Base-by-base conservation (phyloP, 2,329 filamentous ascomycete genomes). In the Pestalotiopsis sp. region DNA sequence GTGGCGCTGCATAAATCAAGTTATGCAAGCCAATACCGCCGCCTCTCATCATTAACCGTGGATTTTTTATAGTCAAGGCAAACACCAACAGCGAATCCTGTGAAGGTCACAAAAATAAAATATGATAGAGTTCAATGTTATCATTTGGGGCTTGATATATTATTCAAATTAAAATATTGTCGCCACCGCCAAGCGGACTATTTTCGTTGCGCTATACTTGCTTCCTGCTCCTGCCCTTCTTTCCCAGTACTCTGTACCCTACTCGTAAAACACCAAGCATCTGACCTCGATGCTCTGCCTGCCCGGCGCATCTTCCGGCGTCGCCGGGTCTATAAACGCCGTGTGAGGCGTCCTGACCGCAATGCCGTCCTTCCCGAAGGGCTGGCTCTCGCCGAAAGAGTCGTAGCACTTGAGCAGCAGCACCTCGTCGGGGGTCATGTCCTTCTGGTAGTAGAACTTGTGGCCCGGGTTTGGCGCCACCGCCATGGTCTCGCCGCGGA, bases 251-350 rank as follows among this genome's bases (percentile, higher is more conserved):
- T 27, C 27, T 27, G 4, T 23, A 23, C 20, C 20, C 20, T 63
- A 69, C 49, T 69, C 67, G 71, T 90, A 90, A 73, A 90, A 90
- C 0, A 91, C 86, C 75, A 91, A 78, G 68, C 87, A 89, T 72
- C 89, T 80, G 1, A 91, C 88, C 80, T 91, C 89, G 70, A 91
- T 91, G 73, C 88, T 90, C 80, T 91, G 86, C 71, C 89, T 70
- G 1, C 72, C 71, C 59, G 74, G 76, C 7, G 85, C 82, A 66
- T 83, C 85, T 27, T 74, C 73, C 0, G 87, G 85, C 13, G 87
- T 88, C 66, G 81, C 75, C 4, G 87, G 87, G 76, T 90, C 88
- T 6, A 80, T 71, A 71, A 88, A 88, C n/a, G 86, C 86, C 13
- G 85, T 86, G 72, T 88, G 86, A 67, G 85, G 85, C 68, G 83